Evolutionary conservation across 78 protist genomes (phyloP), one percentile per base, ranked within the genome.

Genomic region (Emiliania huxleyi): DNA sequence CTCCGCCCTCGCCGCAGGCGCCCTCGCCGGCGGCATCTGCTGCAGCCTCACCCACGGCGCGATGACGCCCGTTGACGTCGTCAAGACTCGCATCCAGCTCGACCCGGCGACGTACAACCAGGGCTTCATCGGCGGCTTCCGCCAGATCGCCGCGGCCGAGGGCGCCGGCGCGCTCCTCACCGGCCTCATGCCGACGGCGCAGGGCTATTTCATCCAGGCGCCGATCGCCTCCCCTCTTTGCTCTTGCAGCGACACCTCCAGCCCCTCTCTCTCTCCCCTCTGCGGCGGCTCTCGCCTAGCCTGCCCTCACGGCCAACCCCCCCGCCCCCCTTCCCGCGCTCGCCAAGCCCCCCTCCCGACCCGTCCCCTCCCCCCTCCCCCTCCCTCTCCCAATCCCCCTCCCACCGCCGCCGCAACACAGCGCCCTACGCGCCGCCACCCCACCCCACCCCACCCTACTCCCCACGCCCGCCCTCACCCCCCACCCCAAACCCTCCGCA

Each of bases 41-140:
- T 95, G 96, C 91, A 33, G 91, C 19, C 5, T 94, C 85, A 95
- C 96, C 43, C 96, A 95, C 91, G 95, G 94, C 42, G 95, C 95
- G 23, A 56, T 95, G 26, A 42, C 71, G 69, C 96, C 96, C 4
- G 91, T 96, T 11, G 97, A 96, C 89, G 97, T 96, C 49, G 96
- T 94, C 52, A 96, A 96, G 96, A 94, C 96, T 21, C 90, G 94
- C 84, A 94, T 96, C 79, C 97, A 95, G 92, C 77, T 69, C 12
- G 90, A 88, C 12, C 91, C 93, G 42, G 71, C 0, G 73, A 56
- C 0, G 45, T 90, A 93, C 93, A 90, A 90, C 90, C 75, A 77
- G 93, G 93, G 95, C 87, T 25, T 93, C 71, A 49, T 93, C 38
- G 93, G 90, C 25, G 93, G 93, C 19, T 93, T 93, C 91, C 12